Percentiles rank a stretch among this genome's conserved stretches.
Conservation (phyloP, 2,329 filamentous ascomycete genomes). For the Drechslerella stenobrocha region DNA sequence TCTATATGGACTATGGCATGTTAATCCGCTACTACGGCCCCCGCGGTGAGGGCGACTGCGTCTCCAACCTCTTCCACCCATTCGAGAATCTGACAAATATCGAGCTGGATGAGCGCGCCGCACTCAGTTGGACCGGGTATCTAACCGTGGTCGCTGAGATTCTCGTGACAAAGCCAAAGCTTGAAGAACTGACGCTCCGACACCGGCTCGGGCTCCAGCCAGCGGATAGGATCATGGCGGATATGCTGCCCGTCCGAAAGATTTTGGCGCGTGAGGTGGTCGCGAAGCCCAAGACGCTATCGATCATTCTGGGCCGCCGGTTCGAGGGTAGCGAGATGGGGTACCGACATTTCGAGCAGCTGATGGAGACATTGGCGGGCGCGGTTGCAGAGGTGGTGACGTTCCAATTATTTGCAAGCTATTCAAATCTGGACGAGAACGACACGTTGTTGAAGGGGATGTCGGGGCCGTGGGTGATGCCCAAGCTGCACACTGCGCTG, state of each 20-base stretch:
- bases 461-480: conserved; percentile 16
- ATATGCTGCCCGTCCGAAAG: conserved; percentile 8
- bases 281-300: conserved; percentile 13
- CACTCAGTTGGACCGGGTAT: conserved; percentile 25
- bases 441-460: not conserved
- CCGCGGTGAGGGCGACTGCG: conserved; percentile 7
- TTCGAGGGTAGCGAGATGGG: conserved; percentile 31
- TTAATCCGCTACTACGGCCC: conserved; percentile 28
- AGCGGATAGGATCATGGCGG: conserved; percentile 1
- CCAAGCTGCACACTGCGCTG: conserved; percentile 13
- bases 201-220: conserved; percentile 18
- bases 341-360: conserved; percentile 25
- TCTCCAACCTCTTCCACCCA: conserved; percentile 20
- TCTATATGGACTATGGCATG: conserved; percentile 36
- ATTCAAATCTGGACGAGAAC: conserved; percentile 33
- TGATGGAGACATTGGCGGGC: conserved; percentile 20
- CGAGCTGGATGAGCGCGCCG: conserved; percentile 30
- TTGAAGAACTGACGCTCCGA: conserved; percentile 20
- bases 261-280: conserved; percentile 19
- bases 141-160: conserved; percentile 23
- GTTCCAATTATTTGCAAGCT: conserved; percentile 27
- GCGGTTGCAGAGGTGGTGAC: conserved; percentile 16
- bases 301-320: conserved; percentile 19
- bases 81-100: conserved; percentile 20
- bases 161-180: conserved; percentile 21